Evolutionary conservation across 305 asterid genomes (phyloP).

Genomic region (Fraxinus sp.): DNA sequence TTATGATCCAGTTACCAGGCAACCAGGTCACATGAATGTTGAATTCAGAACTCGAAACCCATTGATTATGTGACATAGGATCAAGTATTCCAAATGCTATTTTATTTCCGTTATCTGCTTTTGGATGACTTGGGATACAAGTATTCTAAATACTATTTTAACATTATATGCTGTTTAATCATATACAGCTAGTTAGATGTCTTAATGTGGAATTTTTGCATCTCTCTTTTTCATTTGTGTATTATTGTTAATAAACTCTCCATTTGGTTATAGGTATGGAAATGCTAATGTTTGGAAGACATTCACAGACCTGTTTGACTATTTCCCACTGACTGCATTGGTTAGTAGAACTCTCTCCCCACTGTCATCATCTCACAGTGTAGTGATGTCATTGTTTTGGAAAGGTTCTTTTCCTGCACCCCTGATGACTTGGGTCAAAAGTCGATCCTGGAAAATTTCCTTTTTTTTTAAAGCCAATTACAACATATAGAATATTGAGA

Average conservation of each 20-base stretch:
- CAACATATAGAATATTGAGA: neutral
- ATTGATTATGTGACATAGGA: neutral
- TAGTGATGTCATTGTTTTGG: neutral
- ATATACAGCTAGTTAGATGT: neutral
- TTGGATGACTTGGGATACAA: neutral
- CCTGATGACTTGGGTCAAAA: slow-evolving; percentile 6
- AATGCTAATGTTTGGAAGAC: slow-evolving; percentile 81
- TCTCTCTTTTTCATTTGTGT: neutral
- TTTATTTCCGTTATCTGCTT: neutral
- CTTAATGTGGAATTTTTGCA: slow-evolving; percentile 8
- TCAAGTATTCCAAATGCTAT: neutral
- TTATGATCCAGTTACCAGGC: neutral
- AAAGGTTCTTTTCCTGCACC: slow-evolving; percentile 4
- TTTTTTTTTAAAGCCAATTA: neutral
- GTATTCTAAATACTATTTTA: neutral
- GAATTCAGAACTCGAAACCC: neutral
- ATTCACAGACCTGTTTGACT: slow-evolving; percentile 75
- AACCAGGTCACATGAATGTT: neutral
- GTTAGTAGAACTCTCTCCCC: slow-evolving; percentile 37
- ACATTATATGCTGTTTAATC: neutral
- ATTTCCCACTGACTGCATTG: slow-evolving; percentile 74
- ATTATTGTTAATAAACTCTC: neutral
- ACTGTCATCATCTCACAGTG: slow-evolving; percentile 9
- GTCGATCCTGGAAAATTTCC: neutral
- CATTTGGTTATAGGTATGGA: slow-evolving; percentile 49